Base-by-base conservation (phyloP, 2,329 filamentous ascomycete genomes). In the Rhytidhysteron rufulum region DNA sequence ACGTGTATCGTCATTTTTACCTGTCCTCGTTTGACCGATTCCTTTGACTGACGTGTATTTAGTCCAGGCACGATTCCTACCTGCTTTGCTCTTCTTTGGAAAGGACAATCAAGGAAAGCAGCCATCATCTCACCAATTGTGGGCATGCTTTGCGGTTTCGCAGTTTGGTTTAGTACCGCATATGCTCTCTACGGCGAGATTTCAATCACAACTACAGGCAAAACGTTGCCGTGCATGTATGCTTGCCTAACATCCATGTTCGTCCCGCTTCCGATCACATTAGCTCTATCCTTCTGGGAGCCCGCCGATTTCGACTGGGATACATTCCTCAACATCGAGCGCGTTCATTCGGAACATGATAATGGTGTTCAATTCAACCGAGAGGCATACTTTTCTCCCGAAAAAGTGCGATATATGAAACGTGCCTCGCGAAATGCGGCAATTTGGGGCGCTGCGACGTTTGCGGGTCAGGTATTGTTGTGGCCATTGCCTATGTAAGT, bases 21-120 rank as follows among this genome's bases (percentile, higher is more conserved):
- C n/a, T n/a, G n/a, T n/a, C n/a, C n/a, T n/a, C n/a, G n/a, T n/a
- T n/a, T n/a, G n/a, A n/a, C n/a, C n/a, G n/a, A n/a, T 78, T 95
- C 59, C 95, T 95, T 89, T 89, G 89, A 4, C 85, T 89, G 34
- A 87, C 95, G 93, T 95, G 55, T 89, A 85, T 0, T 80, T 85
- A 0, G 89, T 88, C 2, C 13, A 33, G 31, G 31, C 4, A 88
- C 94, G 1, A 75, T 95, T 8, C 89, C 90, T 0, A 86, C 88
- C 0, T 83, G 87, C 0, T 70, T 95, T 46, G 86, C 88, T 0
- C 74, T 95, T 0, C 72, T 89, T 42, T 95, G 88, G 88, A 79
- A 78, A 34, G 80, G 83, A 1, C 88, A 94, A 62, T 88, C 87
- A 56, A 81, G 79, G 68, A 80, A 80, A 65, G 85, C 86, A 1